Base-by-base conservation (phyloP, 2,329 filamentous ascomycete genomes). In the Colletotrichum tabaci region DNA sequence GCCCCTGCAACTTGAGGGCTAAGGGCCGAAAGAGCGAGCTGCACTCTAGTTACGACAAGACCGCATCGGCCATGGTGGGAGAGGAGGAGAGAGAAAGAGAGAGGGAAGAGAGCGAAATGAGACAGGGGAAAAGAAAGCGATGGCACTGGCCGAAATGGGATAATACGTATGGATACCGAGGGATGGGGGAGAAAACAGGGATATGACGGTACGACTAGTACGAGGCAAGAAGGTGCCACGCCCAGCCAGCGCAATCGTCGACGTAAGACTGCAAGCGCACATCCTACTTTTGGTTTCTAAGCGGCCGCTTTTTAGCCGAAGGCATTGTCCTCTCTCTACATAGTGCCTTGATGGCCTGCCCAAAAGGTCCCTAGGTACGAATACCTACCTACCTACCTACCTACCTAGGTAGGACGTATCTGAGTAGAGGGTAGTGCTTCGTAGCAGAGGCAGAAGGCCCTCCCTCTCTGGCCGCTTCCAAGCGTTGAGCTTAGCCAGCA, bases 221-320 rank as follows among this genome's bases (percentile, higher is more conserved):
- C 69, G 46, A 69, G 65, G 69, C 65, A 60, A 69, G 69, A 72
- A 72, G 69, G 69, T 72, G 68, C 65, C 65, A 64, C 26, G 26
- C n/a, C 40, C 53, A 40, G 53, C 26, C 35, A 58, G 40, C 49
- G 49, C 49, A 55, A 30, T 30, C 4, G 35, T 55, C n/a, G 40
- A 63, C 49, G 47, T 47, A 63, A 50, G 30, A 35, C 15, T 30
- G 42, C 40, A 46, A 30, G 10, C 40, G 21, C 44, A 56, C 55
- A 50, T 57, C 52, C 12, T 38, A 61, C 26, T 35, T 23, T 61
- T 49, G 62, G 62, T 30, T 42, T 42, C 30, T 42, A 40, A 55
- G 53, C 62, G 55, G 67, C 49, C 56, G 42, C 35, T 49, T 61
- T 47, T 66, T 71, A 62, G 64, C 68, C 68, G 57, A 63, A 50